Evolutionary conservation across 176 grass and related monocot species (phyloP).

Genomic region (Rhynchospora pubera): DNA sequence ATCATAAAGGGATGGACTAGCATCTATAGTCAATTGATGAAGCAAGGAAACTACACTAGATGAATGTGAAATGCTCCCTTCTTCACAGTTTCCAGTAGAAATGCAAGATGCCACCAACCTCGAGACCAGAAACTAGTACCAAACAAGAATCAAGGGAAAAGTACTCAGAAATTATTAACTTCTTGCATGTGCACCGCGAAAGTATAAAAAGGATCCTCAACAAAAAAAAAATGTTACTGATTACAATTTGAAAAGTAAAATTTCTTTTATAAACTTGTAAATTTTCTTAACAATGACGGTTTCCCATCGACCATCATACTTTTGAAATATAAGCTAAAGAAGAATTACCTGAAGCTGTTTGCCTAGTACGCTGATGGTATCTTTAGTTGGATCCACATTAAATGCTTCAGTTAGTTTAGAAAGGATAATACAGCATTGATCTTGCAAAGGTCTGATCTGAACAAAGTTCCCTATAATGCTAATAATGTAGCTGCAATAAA

Average conservation of each 20-base stretch:
- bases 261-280: not conserved
- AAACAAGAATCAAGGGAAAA: not conserved
- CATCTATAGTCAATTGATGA: conserved; percentile 67
- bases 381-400: conserved; percentile 38
- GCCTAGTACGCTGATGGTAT: conserved; percentile 57
- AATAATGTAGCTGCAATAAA: conserved; percentile 77
- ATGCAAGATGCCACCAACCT: conserved; percentile 79
- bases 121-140: conserved; percentile 65
- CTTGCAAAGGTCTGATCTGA: conserved; percentile 48
- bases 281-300: not conserved
- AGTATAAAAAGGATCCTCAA: not conserved
- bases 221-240: not conserved
- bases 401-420: conserved; percentile 65
- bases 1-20: conserved; percentile 64
- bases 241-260: not conserved
- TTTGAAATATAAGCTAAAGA: conserved; percentile 22
- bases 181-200: not conserved
- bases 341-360: conserved; percentile 70
- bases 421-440: conserved; percentile 68
- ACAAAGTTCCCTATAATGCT: conserved; percentile 74
- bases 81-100: conserved; percentile 31
- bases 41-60: conserved; percentile 67
- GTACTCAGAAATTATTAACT: not conserved
- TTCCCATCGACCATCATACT: not conserved
- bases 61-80: conserved; percentile 34